phyloP scores from a whole-genome alignment of 345 rosid genomes.

The Eucalyptus curtisii region DNA sequence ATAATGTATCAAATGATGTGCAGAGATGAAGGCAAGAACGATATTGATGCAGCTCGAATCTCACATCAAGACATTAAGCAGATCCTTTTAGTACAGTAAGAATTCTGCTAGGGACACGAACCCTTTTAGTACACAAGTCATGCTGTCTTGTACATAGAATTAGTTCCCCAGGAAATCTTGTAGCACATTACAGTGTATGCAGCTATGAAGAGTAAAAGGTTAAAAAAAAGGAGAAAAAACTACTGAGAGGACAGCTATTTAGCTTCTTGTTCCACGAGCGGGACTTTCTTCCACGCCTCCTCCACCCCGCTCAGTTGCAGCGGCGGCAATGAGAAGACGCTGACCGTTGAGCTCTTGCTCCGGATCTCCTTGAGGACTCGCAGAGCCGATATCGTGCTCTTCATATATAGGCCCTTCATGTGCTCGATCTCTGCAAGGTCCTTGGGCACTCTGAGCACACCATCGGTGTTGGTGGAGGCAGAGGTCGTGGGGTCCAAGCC shows the following conservation, averaged over 20 bases:
- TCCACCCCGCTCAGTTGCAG: slow-evolving; percentile 55
- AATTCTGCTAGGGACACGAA: neutral
- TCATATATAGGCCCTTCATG: slow-evolving; percentile 70
- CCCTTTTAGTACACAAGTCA: neutral
- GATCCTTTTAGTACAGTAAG: neutral
- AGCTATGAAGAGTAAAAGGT: neutral
- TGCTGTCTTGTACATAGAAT: neutral
- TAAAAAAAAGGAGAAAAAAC: neutral
- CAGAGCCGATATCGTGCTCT: slow-evolving; percentile 72
- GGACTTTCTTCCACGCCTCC: slow-evolving; percentile 68
- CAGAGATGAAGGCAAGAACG: neutral
- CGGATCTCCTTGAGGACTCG: slow-evolving; percentile 69
- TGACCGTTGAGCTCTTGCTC: slow-evolving; percentile 78
- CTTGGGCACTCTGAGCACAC: slow-evolving; percentile 15
- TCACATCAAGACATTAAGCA: neutral
- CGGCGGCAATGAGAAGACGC: slow-evolving; percentile 81
- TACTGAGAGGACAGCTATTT: slow-evolving; percentile 14
- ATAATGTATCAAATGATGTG: neutral
- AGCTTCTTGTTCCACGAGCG: slow-evolving; percentile 71
- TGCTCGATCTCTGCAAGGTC: slow-evolving; percentile 57
- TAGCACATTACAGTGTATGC: neutral
- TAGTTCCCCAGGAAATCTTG: neutral
- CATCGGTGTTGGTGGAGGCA: slow-evolving; percentile 1
- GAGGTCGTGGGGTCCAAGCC: slow-evolving; percentile 30
- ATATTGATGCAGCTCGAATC: neutral